Evolutionary conservation across 768 basidiomycete species (phyloP).

Genomic region (Boletus subparvulus): DNA sequence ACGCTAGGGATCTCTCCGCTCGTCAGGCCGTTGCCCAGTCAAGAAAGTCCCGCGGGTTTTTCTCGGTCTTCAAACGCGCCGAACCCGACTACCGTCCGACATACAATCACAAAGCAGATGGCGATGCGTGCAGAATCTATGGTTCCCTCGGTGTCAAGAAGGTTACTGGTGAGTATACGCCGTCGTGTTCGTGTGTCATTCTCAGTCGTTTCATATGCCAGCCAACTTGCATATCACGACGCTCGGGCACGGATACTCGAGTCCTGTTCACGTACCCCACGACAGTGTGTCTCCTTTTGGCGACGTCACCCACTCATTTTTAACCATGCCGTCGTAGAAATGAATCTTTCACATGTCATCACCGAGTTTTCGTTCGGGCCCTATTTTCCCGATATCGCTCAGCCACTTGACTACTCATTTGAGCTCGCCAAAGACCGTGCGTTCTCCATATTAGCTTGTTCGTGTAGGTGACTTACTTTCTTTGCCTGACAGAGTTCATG

Average conservation of each 20-base stretch:
- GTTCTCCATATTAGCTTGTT: not conserved
- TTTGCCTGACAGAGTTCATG: constrained; percentile 62
- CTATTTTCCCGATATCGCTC: constrained; percentile 91
- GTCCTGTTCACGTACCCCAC: constrained; percentile 85
- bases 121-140: constrained; percentile 80
- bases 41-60: constrained; percentile 70
- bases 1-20: constrained; percentile 65
- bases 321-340: constrained; percentile 49
- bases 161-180: constrained; percentile 64
- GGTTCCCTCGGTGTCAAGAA: constrained; percentile 84
- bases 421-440: constrained; percentile 69
- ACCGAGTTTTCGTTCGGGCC: constrained; percentile 97
- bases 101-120: constrained; percentile 65
- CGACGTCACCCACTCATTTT: not conserved
- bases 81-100: constrained; percentile 63
- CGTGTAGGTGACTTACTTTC: not conserved
- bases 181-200: not conserved
- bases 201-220: constrained; percentile 21
- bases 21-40: constrained; percentile 71
- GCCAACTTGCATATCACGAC: constrained; percentile 95
- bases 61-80: constrained; percentile 51
- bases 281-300: constrained; percentile 50
- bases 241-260: constrained; percentile 91
- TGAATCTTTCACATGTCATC: constrained; percentile 97
- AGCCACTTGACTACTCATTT: constrained; percentile 90